Base-by-base conservation (phyloP, 805 yeast genomes). In the Ogataea methylovora region DNA sequence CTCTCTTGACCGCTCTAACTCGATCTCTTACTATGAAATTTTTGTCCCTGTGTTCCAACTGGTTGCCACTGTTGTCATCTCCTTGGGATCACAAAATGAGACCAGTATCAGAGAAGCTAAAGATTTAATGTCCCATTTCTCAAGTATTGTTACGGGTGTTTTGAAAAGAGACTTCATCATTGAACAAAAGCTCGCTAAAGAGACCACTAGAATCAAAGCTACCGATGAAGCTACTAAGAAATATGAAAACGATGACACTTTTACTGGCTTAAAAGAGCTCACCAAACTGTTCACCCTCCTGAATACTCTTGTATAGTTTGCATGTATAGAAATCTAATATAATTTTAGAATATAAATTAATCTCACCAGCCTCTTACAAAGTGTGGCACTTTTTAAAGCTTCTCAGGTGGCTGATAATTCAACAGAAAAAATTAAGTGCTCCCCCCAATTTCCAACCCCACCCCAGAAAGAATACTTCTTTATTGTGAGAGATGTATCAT, bases 41-140 rank as follows among this genome's bases (percentile, higher is more conserved):
- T 63, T 84, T 27, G 68, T 79, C 23, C 92, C 94, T 0, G 63
- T 80, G 2, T 81, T 85, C 53, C 94, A 84, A 47, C 59, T 86
- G 30, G 63, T 85, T 3, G 56, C 76, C 8, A 76, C 94, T 1
- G 61, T 83, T 7, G 58, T 82, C 4, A 60, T 87, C 8, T 74
- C 94, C 2, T 71, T 84, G 65, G 95, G 95, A 0, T 79, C 88
- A 4, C 76, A 79, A 28, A 84, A 84, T 54, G 68, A 65, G 38
- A 65, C 71, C 1, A 76, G 82, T 12, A 63, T 77, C 8, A 49
- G 56, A 6, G 76, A 72, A 43, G 79, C 77, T 0, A 65, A 62
- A 33, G 63, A 56, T 4, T 52, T 86, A 29, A 49, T 84, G 48
- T 46, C 52, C 8, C 69, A 69, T 30, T 76, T 76, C 51, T 64